Conservation (phyloP, 176 grass and related monocot species). For the Musa acuminata region DNA sequence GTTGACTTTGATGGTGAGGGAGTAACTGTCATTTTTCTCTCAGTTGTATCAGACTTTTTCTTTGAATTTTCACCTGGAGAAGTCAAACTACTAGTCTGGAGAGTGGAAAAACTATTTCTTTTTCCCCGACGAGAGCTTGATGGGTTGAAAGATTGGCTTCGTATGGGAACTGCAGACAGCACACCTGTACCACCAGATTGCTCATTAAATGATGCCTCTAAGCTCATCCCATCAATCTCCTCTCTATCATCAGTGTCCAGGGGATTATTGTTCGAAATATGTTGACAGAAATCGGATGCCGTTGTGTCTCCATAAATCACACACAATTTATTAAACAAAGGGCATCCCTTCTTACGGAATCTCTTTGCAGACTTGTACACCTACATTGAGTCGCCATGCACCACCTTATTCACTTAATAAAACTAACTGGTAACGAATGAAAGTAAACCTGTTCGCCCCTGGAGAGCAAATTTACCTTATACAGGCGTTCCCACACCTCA, state of each 20-base stretch:
- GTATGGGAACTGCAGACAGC: neutral
- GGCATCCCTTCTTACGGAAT: slow-evolving; percentile 4
- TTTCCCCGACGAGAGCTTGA: neutral
- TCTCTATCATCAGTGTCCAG: slow-evolving; percentile 1
- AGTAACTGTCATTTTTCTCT: neutral
- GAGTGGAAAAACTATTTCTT: neutral
- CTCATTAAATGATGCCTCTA: slow-evolving; percentile 11
- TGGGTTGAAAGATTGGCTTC: neutral
- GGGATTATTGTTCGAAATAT: neutral
- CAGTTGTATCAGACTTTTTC: neutral
- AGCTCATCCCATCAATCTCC: neutral
- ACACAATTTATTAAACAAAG: slow-evolving; percentile 15
- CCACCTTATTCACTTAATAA: neutral
- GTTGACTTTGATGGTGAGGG: neutral
- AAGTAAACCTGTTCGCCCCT: too few relatives aligned
- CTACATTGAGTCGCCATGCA: neutral
- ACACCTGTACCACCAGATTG: neutral
- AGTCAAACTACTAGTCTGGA: neutral
- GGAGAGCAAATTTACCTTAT: slow-evolving; percentile 7
- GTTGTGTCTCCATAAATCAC: neutral
- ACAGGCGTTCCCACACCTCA: slow-evolving; percentile 11
- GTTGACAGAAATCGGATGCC: neutral
- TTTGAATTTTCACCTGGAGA: slow-evolving; percentile 2
- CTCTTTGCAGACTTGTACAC: slow-evolving; percentile 8
- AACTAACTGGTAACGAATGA: neutral